Base-by-base conservation (phyloP, 306 rosid species). In the Trichosanthes truncata region DNA sequence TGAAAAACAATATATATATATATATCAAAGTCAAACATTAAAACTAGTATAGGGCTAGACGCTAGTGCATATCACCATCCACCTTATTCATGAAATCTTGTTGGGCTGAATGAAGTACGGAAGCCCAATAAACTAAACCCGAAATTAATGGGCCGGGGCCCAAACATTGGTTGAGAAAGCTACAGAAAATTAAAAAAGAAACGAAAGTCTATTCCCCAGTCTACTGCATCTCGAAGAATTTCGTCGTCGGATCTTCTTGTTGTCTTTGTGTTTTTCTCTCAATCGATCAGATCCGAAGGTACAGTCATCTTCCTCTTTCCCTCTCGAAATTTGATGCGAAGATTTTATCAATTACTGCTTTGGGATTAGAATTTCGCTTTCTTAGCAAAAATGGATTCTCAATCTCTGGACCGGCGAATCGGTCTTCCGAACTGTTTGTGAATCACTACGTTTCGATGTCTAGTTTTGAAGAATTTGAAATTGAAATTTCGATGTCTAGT, bases 281-380 rank as follows among this genome's bases (percentile, higher is more conserved):
- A 41, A 43, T 41, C 11, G 10, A 71, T 71, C 60, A 73, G 77
- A 74, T 74, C 61, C 9, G 43, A 74, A 74, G 78, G 78, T 74
- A 74, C 15, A 48, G 1, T 73, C 21, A 5, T 73, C 77, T 26
- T 48, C 25, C 36, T 43, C 55, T 43, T 12, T 17, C 17, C 33
- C 9, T 29, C 13, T 26, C 78, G 23, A 49, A 25, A 1, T 73
- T 48, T 48, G 3, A 29, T 46, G 15, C 6, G 6, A 6, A 25
- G 11, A 15, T 26, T 25, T 72, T 26, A 0, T 1, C 21, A 7
- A 14, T 3, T 46, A 18, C 9, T 14, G 21, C 0, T 45, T 46
- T 2, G 25, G 57, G 11, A 26, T 9, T 49, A 25, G 40, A 17
- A 25, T 45, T 25, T 46, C 7, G 1, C 13, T 68, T 69, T 69